phyloP scores from a whole-genome alignment of 257 asterid species.

The Haberlea rhodopensis region DNA sequence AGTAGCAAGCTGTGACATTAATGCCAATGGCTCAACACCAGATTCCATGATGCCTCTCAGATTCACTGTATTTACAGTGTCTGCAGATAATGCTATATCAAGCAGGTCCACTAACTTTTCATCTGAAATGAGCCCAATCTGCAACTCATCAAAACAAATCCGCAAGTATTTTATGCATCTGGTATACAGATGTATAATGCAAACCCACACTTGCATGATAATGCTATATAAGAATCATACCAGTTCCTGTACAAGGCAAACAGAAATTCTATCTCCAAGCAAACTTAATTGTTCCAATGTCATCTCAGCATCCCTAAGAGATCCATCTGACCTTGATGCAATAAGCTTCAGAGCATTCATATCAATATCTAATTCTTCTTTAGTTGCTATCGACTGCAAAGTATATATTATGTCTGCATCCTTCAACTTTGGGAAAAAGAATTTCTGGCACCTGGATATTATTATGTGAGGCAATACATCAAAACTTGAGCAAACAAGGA shows the following conservation, averaged over 20 bases:
- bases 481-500: constrained; percentile 76
- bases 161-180: constrained; percentile 1
- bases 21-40: constrained; percentile 92
- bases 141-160: constrained; percentile 24
- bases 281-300: constrained; percentile 84
- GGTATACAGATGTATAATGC: background rate
- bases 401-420: constrained; percentile 74
- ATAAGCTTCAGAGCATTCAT: constrained; percentile 83
- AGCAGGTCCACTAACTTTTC: constrained; percentile 95
- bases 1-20: constrained; percentile 97
- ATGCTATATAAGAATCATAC: constrained; percentile 24
- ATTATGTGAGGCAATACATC: constrained; percentile 76
- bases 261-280: constrained; percentile 74
- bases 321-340: constrained; percentile 85
- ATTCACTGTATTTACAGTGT: constrained; percentile 92
- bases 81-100: constrained; percentile 92
- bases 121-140: constrained; percentile 94
- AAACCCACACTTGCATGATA: background rate
- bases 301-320: constrained; percentile 95
- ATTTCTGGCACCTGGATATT: constrained; percentile 84
- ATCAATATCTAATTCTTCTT: constrained; percentile 69
- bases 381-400: constrained; percentile 68
- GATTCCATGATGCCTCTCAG: constrained; percentile 90
- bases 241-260: constrained; percentile 73
- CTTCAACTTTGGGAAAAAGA: constrained; percentile 78